Percentiles rank a stretch among this genome's conserved stretches.
Conservation (phyloP, 2,329 filamentous ascomycete species). For the Plenodomus biglobosus region DNA sequence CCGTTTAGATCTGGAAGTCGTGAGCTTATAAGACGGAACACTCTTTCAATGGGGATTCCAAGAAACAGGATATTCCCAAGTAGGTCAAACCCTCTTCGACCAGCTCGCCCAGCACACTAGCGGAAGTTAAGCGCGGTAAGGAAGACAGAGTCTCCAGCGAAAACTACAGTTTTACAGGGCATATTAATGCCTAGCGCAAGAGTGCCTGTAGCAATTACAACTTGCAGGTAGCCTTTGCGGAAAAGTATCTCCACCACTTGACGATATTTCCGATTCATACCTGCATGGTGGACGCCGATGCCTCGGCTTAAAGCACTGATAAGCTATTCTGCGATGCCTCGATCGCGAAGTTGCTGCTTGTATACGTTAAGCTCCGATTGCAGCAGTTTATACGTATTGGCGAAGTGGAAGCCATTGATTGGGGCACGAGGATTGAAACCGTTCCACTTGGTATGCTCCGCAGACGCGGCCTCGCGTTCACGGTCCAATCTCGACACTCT, state of each 20-base stretch:
- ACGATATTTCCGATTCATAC: constrained; percentile 76
- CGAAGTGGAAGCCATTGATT: constrained; percentile 67
- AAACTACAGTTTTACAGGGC: constrained; percentile 79
- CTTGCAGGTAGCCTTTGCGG: constrained; percentile 68
- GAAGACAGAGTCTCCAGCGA: constrained; percentile 71
- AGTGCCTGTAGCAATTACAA: constrained; percentile 75
- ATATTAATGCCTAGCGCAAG: constrained; percentile 71
- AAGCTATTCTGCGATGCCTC: constrained; percentile 55
- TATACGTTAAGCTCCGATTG: constrained; percentile 61
- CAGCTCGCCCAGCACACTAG: constrained; percentile 75
- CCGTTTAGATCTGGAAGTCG: constrained; percentile 72
- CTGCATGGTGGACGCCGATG: constrained; percentile 77
- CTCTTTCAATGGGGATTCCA: constrained; percentile 61
- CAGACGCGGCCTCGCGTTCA: too few species aligned
- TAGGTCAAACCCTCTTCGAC: constrained; percentile 77
- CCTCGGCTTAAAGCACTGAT: constrained; percentile 66
- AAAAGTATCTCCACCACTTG: constrained; percentile 74
- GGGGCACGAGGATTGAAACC: too few species aligned
- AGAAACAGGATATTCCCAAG: constrained; percentile 81
- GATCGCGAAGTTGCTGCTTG: constrained; percentile 54
- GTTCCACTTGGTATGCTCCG: too few species aligned
- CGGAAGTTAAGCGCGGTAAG: constrained; percentile 75
- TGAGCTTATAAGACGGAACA: constrained; percentile 70
- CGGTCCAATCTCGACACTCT: constrained; percentile 60
- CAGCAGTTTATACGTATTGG: constrained; percentile 62